Conservation (phyloP, 2,329 filamentous ascomycete genomes). For the Lomentospora prolificans region DNA sequence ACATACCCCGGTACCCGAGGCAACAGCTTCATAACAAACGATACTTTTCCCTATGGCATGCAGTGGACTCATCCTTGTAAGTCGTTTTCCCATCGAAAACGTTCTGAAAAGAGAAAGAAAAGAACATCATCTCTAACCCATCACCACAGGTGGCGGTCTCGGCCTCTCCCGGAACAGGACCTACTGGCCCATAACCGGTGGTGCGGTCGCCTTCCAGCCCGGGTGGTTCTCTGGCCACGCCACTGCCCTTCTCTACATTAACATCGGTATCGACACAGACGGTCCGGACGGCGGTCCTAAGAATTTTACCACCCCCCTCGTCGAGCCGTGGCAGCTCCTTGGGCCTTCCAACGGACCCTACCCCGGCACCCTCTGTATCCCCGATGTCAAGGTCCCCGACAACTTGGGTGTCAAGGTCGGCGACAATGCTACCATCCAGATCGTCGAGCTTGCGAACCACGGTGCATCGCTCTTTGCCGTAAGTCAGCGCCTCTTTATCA, state of each 20-base stretch:
- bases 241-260: constrained; percentile 70
- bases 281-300: constrained; percentile 28
- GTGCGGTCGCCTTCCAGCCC: constrained; percentile 68
- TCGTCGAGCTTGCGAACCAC: constrained; percentile 65
- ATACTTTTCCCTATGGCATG: constrained; percentile 57
- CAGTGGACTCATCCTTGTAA: constrained; percentile 65
- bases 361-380: constrained; percentile 68
- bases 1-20: constrained; percentile 58
- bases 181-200: constrained; percentile 68
- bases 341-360: constrained; percentile 66
- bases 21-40: constrained; percentile 54
- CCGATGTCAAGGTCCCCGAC: constrained; percentile 64
- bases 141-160: constrained; percentile 73
- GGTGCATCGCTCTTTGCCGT: constrained; percentile 67
- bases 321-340: constrained; percentile 62
- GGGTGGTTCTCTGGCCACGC: constrained; percentile 80
- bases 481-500: constrained; percentile 20
- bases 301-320: constrained; percentile 53
- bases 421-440: constrained; percentile 70
- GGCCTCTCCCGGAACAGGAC: constrained; percentile 63
- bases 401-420: constrained; percentile 51
- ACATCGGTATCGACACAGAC: constrained; percentile 63
- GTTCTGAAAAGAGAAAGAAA: too few relatives aligned
- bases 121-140: too few relatives aligned
- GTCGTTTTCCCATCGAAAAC: background rate